A percentile compares a stretch with the other conserved stretches of the same genome.
Conservation (phyloP, 352 stramenopile species). For the Phytopythium helicoides region DNA sequence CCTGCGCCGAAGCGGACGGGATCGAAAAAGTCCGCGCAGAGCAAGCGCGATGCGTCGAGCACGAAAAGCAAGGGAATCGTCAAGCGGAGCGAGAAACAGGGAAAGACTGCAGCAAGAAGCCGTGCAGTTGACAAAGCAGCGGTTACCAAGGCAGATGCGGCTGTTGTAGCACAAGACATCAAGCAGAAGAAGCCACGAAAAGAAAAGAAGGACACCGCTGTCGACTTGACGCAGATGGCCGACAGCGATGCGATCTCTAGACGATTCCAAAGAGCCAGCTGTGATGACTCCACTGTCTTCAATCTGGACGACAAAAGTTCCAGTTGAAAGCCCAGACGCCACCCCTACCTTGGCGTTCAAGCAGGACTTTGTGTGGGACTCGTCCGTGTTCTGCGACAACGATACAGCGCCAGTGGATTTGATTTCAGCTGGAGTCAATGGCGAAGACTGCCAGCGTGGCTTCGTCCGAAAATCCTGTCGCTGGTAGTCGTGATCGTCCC, state of each 20-base stretch:
- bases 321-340: constrained; percentile 8
- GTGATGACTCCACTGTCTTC: constrained; percentile 38
- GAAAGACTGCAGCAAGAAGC: constrained; percentile 1
- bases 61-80: constrained; percentile 8
- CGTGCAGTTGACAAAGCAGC: neutral
- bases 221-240: constrained; percentile 14
- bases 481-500: constrained; percentile 18
- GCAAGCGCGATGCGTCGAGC: neutral
- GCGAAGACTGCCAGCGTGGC: constrained; percentile 6
- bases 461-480: neutral
- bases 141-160: neutral
- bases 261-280: constrained; percentile 5
- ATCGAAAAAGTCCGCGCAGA: too few relatives aligned
- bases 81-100: constrained; percentile 3
- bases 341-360: constrained; percentile 39
- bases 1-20: neutral
- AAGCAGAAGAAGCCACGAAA: constrained; percentile 4
- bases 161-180: neutral
- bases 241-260: constrained; percentile 10
- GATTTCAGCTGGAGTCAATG: neutral
- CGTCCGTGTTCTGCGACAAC: constrained; percentile 51
- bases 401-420: neutral
- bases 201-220: constrained; percentile 9
- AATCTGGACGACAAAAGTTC: constrained; percentile 47
- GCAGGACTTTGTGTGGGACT: constrained; percentile 74